Evolutionary conservation across 2,329 filamentous ascomycete genomes (phyloP), one percentile per base, ranked within the genome.

Genomic region (Blumeria graminis): DNA sequence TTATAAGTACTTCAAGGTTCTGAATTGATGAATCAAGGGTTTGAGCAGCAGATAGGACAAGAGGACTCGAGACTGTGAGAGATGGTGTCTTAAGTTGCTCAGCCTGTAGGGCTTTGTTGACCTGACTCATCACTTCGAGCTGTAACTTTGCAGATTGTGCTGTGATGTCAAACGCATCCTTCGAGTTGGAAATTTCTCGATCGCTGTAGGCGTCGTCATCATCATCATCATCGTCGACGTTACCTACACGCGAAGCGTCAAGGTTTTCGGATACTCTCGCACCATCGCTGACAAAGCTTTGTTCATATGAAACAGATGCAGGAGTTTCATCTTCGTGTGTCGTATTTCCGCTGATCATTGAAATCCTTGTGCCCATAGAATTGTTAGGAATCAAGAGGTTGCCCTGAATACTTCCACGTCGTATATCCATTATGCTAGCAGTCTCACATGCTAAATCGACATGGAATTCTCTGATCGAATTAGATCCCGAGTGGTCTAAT

Each of bases 131-230:
- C 45, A 94, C 83, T 65, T 96, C 90, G 5, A 98, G 77, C 68
- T 98, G 92, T 35, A 96, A 71, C 66, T 85, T 90, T 10, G 88
- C 88, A 13, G 92, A 96, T 67, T 96, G 90, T 0, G 92, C 92
- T 3, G 90, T 95, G 64, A 98, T 96, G 67, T 90, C 90, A 69
- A 96, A 89, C 1, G 92, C 89, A 67, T 98, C 92, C 65, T 94
- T 94, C 65, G 79, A 89, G 36, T 81, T 79, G 0, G 82, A 77
- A 8, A 78, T 80, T 60, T 93, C 86, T 57, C 78, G 82, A 56
- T 82, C 83, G 63, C 87, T 94, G 38, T 78, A 82, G 60, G 86
- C 86, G 62, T 94, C 87, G 46, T 79, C 80, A 58, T 85, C 84
- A 32, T 90, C 85, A 53, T 94, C 85, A 18, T 81, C 78, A 18